Evolutionary conservation across 352 stramenopile species (phyloP).

Genomic region (Stramenopiles sp.): DNA sequence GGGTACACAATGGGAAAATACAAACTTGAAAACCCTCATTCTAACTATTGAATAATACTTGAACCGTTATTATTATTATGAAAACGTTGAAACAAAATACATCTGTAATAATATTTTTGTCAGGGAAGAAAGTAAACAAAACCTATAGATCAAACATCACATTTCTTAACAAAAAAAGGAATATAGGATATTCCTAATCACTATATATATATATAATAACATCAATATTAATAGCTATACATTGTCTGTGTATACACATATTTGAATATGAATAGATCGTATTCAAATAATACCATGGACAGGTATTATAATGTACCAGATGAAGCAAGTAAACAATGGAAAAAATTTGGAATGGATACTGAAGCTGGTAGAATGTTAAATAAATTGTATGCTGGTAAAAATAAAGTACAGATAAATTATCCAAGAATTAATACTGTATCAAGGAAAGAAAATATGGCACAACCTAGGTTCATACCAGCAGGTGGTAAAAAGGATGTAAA

Average conservation of each 20-base stretch:
- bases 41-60: too few species aligned
- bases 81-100: too few species aligned
- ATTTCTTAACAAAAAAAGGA: too few species aligned
- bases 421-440: constrained; percentile 3
- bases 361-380: constrained; percentile 12
- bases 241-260: background rate
- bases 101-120: too few species aligned
- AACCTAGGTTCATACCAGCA: background rate
- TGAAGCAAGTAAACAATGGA: constrained; percentile 8
- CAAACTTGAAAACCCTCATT: too few species aligned
- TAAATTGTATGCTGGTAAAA: constrained; percentile 12
- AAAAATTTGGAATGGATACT: constrained; percentile 14
- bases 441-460: background rate
- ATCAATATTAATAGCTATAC: too few species aligned
- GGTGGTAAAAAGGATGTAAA: constrained; percentile 5
- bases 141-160: too few species aligned
- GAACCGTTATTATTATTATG: too few species aligned
- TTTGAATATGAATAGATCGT: background rate
- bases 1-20: too few species aligned
- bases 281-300: background rate
- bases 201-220: too few species aligned
- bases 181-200: too few species aligned
- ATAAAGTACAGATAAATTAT: constrained; percentile 11
- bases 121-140: too few species aligned
- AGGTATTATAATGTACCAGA: background rate